phyloP scores from a whole-genome alignment of 2,329 filamentous ascomycete genomes.

The Alternaria arbusti region DNA sequence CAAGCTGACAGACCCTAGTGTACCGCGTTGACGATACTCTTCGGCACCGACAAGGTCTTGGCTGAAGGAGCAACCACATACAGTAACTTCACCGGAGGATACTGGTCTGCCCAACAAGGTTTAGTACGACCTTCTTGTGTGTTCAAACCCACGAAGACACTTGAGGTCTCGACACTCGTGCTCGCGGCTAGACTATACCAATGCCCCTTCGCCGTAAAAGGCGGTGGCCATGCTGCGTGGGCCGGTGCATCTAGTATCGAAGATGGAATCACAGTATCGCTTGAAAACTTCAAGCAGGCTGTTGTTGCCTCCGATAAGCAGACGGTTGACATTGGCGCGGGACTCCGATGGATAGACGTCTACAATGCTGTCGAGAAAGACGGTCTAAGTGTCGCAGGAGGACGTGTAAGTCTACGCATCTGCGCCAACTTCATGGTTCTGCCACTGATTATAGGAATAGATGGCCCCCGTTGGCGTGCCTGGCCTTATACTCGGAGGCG shows the following conservation, averaged over 20 bases:
- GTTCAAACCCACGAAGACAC: conserved; percentile 19
- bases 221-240: conserved; percentile 52
- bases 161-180: conserved; percentile 19
- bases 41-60: conserved; percentile 14
- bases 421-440: too few species aligned
- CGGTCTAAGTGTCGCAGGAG: conserved; percentile 32
- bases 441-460: neutral
- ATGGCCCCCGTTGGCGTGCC: conserved; percentile 33
- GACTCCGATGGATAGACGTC: conserved; percentile 36
- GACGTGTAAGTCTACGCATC: conserved; percentile 12
- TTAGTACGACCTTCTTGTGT: conserved; percentile 27
- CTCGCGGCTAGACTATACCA: conserved; percentile 20
- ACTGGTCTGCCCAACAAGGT: conserved; percentile 35
- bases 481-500: conserved; percentile 36
- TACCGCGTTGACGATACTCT: conserved; percentile 20
- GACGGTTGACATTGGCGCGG: conserved; percentile 32
- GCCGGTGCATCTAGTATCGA: conserved; percentile 51
- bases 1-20: conserved; percentile 14
- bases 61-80: conserved; percentile 10
- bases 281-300: conserved; percentile 41
- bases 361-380: conserved; percentile 34
- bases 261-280: conserved; percentile 52
- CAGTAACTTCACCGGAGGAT: conserved; percentile 9
- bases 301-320: conserved; percentile 29
- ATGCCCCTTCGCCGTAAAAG: conserved; percentile 51